Percentiles rank a stretch among this genome's conserved stretches.
Evolutionary conservation across 2,329 filamentous ascomycete species (phyloP).

Genomic region (Penicillium sp.): DNA sequence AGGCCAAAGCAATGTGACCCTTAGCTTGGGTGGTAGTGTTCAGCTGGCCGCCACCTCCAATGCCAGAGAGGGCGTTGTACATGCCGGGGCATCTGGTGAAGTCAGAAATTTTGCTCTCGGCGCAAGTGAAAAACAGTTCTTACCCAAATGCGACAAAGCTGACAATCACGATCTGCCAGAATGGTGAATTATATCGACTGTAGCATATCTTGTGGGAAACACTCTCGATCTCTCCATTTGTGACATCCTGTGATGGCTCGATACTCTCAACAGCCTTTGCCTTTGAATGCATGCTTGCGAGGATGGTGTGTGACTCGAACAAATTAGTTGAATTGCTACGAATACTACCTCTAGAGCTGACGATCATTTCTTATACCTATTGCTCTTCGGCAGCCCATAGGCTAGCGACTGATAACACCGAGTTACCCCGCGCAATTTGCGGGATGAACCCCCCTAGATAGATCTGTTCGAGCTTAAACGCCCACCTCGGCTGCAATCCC

Average conservation of each 20-base stretch:
- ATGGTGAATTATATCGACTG: constrained; percentile 4
- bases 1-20: constrained; percentile 3
- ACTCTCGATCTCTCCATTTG: neutral
- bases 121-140: neutral
- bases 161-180: constrained; percentile 6
- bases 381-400: too few relatives aligned
- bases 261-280: neutral
- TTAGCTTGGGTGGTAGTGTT: constrained; percentile 2
- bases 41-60: constrained; percentile 5
- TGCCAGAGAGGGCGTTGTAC: constrained; percentile 6
- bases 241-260: neutral
- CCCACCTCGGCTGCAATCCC: neutral
- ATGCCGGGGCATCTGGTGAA: neutral
- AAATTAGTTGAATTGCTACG: too few relatives aligned
- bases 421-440: neutral
- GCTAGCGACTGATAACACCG: too few relatives aligned
- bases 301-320: neutral
- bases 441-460: neutral
- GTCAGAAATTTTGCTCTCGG: too few relatives aligned
- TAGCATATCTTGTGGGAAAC: neutral
- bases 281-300: neutral
- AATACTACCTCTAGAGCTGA: too few relatives aligned
- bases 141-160: constrained; percentile 7
- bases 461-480: neutral
- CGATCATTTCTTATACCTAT: too few relatives aligned